Evolutionary conservation across 2,329 filamentous ascomycete genomes (phyloP), one percentile per base, ranked within the genome.

Genomic region (Elsinoe batatas): DNA sequence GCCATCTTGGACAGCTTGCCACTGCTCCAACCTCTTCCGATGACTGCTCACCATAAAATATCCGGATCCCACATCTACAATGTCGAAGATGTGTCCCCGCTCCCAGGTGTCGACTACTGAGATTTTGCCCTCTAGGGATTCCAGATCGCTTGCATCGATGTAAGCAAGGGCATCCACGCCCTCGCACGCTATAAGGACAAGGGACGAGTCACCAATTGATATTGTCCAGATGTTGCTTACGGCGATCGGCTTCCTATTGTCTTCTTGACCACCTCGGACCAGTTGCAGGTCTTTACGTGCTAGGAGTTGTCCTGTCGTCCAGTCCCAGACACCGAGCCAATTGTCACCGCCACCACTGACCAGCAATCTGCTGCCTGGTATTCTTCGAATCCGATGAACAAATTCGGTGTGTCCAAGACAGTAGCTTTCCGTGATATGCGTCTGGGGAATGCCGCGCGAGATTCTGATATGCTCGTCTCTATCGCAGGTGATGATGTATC

Each of bases 361-460:
- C 30, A 98, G 77, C 1, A 85, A 62, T n/a, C 82, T 76, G 2
- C 76, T 76, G 20, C 75, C 66, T 0, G 84, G 82, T 1, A 69
- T 53, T 15, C 91, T 72, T 64, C 84, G 85, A 42, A 98, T 73
- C 57, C 81, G 83, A 72, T 79, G 89, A 61, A 98, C 77, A 68
- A 97, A 97, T 36, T 91, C 81, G 53, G 78, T 82, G 70, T 98
- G 93, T 3, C 90, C 91, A 2, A 96, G 79, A 67, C 91, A 97
- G 70, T 87, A 97, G 0, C 78, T 78, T 69, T 97, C 90, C 60
- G 96, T 94, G 58, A 97, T 77, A 68, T 96, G 85, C 0, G 88
- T 78, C 68, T 97, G 91, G 1, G 88, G 87, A 58, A 83, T 77
- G 37, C 85, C 88, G 57, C 89, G 80, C 49, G 88, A 95, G 17